Percentiles rank a stretch among this genome's conserved stretches.
phyloP scores from a whole-genome alignment of 2,329 filamentous ascomycete species.

The Ophiocordyceps unilateralis region DNA sequence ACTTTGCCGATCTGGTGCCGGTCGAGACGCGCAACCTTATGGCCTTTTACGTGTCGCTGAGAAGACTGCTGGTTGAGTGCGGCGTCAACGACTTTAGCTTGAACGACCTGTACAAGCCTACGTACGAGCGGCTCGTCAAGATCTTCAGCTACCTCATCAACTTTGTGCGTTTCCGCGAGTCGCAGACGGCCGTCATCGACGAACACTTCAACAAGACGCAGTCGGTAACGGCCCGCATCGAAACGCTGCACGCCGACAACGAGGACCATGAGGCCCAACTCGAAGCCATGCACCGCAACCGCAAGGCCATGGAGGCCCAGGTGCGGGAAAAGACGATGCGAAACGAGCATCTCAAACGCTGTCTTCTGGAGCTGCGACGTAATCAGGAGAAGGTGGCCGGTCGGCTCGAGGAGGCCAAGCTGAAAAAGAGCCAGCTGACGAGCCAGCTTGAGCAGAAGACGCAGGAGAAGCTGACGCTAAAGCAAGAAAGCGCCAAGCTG shows the following conservation, averaged over 20 bases:
- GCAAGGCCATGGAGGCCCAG: constrained; percentile 63
- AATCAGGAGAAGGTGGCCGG: constrained; percentile 72
- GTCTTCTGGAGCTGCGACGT: constrained; percentile 61
- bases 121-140: constrained; percentile 76
- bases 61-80: constrained; percentile 67
- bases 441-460: constrained; percentile 54
- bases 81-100: constrained; percentile 90
- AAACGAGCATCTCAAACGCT: constrained; percentile 74
- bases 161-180: constrained; percentile 92
- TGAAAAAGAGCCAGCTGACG: constrained; percentile 62
- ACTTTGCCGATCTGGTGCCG: constrained; percentile 70
- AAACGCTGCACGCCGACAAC: constrained; percentile 70
- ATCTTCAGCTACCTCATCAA: constrained; percentile 98
- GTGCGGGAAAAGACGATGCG: constrained; percentile 71
- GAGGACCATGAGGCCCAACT: constrained; percentile 69
- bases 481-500: constrained; percentile 77
- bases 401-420: constrained; percentile 67
- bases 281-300: constrained; percentile 63
- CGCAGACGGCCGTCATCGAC: constrained; percentile 76
- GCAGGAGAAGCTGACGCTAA: constrained; percentile 48
- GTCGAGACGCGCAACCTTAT: constrained; percentile 83
- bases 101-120: constrained; percentile 78
- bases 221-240: constrained; percentile 71
- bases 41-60: constrained; percentile 82
- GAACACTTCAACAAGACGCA: constrained; percentile 87